phyloP scores from a whole-genome alignment of 2,329 filamentous ascomycete genomes.

The Cryphonectria parasitica region DNA sequence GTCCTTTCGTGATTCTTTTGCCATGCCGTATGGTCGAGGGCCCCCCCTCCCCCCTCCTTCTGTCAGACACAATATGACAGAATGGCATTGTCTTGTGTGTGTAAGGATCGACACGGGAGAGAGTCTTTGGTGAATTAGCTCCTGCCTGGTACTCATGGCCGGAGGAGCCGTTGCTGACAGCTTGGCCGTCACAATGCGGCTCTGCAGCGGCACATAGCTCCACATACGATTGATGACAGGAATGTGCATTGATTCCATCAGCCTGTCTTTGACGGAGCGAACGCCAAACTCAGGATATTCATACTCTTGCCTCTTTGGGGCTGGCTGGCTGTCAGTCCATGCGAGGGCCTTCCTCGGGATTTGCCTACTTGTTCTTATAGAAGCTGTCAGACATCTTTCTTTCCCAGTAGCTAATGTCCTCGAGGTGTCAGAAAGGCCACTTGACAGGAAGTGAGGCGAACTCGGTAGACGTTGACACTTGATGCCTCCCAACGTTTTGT shows the following conservation, averaged over 20 bases:
- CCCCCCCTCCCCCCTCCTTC: too few relatives aligned
- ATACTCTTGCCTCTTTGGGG: background rate
- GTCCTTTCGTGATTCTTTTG: background rate
- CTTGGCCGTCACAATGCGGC: background rate
- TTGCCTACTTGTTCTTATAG: too few relatives aligned
- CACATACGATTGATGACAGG: background rate
- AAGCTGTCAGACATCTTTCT: too few relatives aligned
- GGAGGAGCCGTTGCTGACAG: too few relatives aligned
- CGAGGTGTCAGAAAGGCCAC: too few relatives aligned
- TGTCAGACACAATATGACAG: background rate
- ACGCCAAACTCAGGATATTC: background rate
- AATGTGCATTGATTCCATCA: background rate
- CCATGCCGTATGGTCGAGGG: background rate
- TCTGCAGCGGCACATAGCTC: background rate
- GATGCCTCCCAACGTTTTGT: too few relatives aligned
- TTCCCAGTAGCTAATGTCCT: too few relatives aligned
- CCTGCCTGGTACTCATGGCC: background rate
- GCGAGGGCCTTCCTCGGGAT: too few relatives aligned
- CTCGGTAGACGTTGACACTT: too few relatives aligned
- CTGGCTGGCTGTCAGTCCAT: background rate
- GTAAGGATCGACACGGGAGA: background rate
- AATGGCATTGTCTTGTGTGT: too few relatives aligned
- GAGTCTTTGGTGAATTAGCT: background rate
- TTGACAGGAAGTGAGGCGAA: too few relatives aligned
- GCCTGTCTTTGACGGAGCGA: too few relatives aligned